Conservation (phyloP, 164 flowering plant genomes). For the Aristolochia contorta region DNA sequence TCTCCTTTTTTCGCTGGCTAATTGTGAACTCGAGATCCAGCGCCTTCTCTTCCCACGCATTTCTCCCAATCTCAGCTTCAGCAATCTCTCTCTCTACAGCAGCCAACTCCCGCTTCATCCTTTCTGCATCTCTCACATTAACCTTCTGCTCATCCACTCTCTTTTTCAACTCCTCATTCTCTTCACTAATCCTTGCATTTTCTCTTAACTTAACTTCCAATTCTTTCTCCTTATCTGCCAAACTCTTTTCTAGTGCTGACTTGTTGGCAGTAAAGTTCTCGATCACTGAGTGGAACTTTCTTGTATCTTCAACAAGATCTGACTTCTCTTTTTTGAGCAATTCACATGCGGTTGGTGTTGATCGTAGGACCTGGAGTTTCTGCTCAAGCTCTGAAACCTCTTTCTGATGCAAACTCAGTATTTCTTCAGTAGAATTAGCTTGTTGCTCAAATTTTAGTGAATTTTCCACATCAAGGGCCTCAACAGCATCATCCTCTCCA, state of each 20-base stretch:
- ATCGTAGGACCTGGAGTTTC: slow-evolving; percentile 29
- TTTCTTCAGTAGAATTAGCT: slow-evolving; percentile 20
- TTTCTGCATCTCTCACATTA: slow-evolving; percentile 77
- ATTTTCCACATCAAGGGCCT: slow-evolving; percentile 33
- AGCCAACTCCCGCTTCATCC: slow-evolving; percentile 88
- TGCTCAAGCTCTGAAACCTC: slow-evolving; percentile 31
- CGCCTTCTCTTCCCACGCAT: slow-evolving; percentile 74
- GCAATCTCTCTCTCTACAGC: slow-evolving; percentile 75
- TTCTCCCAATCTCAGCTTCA: slow-evolving; percentile 63
- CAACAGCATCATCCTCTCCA: slow-evolving; percentile 59
- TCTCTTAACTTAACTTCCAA: slow-evolving; percentile 46
- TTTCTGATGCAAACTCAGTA: slow-evolving; percentile 17
- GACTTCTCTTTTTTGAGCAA: slow-evolving; percentile 47
- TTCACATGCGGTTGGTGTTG: slow-evolving; percentile 44
- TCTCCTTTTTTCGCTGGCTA: slow-evolving; percentile 56
- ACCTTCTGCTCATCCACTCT: slow-evolving; percentile 55
- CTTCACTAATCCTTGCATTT: slow-evolving; percentile 43
- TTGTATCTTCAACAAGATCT: slow-evolving; percentile 51
- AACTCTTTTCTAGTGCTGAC: slow-evolving; percentile 28
- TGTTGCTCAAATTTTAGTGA: slow-evolving; percentile 32
- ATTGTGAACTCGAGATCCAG: slow-evolving; percentile 57
- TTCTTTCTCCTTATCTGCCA: slow-evolving; percentile 63
- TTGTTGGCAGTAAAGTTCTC: slow-evolving; percentile 25
- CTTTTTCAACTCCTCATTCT: slow-evolving; percentile 76
- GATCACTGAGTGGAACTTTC: slow-evolving; percentile 51